phyloP scores from a whole-genome alignment of 75 land plant genomes.

The Cryptomeria japonica region DNA sequence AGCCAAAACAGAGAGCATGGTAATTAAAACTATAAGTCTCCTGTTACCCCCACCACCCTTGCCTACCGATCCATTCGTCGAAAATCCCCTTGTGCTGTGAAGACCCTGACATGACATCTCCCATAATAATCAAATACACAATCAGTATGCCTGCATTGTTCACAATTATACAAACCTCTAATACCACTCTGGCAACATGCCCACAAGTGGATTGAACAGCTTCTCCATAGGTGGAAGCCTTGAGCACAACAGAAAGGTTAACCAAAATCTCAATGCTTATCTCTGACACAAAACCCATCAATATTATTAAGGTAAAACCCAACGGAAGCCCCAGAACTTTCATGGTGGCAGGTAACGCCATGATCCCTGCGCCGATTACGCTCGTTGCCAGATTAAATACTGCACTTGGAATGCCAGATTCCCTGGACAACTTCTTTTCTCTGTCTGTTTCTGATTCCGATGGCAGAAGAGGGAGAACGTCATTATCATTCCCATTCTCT shows the following conservation, averaged over 20 bases:
- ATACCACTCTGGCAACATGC: slow-evolving; percentile 35
- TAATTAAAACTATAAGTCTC: slow-evolving; percentile 52
- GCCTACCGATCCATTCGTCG: slow-evolving; percentile 60
- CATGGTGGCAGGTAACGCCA: slow-evolving; percentile 98
- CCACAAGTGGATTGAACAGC: slow-evolving; percentile 72
- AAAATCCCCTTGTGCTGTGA: slow-evolving; percentile 68
- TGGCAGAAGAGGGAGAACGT: slow-evolving; percentile 3
- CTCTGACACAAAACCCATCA: slow-evolving; percentile 91
- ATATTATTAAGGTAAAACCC: slow-evolving; percentile 56
- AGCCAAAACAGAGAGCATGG: slow-evolving; percentile 59
- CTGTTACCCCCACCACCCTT: slow-evolving; percentile 69
- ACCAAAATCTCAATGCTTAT: slow-evolving; percentile 79
- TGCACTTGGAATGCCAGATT: slow-evolving; percentile 69
- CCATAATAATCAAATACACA: slow-evolving; percentile 92
- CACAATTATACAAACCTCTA: slow-evolving; percentile 85
- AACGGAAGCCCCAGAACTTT: slow-evolving; percentile 76
- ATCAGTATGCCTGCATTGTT: slow-evolving; percentile 91
- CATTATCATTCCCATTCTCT: slow-evolving; percentile 2
- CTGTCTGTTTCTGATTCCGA: background rate
- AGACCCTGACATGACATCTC: slow-evolving; percentile 93
- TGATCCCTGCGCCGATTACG: slow-evolving; percentile 94
- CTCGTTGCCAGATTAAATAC: slow-evolving; percentile 90
- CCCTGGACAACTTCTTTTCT: background rate
- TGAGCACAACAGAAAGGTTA: slow-evolving; percentile 42
- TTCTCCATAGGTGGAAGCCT: slow-evolving; percentile 79